Percentiles rank a stretch among this genome's conserved stretches.
Conservation (phyloP, 1,284 basidiomycete genomes). For the Apiotrichum laibachii region DNA sequence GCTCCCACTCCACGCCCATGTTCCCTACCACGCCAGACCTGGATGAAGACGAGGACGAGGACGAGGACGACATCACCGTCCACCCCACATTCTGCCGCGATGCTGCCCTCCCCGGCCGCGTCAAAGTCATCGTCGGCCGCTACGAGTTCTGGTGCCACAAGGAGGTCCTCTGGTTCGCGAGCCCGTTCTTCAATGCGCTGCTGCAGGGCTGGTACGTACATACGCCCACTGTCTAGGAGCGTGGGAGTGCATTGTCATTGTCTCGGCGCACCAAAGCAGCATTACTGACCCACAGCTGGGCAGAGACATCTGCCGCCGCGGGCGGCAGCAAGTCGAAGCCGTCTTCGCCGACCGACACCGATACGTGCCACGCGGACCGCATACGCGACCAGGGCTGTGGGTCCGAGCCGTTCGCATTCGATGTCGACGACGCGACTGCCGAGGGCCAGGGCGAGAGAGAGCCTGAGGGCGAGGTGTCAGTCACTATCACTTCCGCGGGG, state of each 20-base stretch:
- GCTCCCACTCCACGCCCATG: slow-evolving; percentile 11
- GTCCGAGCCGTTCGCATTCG: too few species aligned
- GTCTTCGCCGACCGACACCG: slow-evolving; percentile 14
- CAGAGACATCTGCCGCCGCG: slow-evolving; percentile 28
- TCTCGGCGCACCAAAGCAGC: too few species aligned
- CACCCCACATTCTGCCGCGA: slow-evolving; percentile 40
- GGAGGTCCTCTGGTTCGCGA: slow-evolving; percentile 47
- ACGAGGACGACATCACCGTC: slow-evolving; percentile 36
- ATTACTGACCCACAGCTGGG: slow-evolving; percentile 31
- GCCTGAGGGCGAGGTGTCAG: too few species aligned
- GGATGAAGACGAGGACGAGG: slow-evolving; percentile 23
- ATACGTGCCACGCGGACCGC: not conserved
- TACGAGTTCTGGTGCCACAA: slow-evolving; percentile 50
- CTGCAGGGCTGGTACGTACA: slow-evolving; percentile 41
- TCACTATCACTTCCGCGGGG: too few species aligned
- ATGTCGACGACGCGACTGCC: too few species aligned
- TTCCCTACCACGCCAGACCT: slow-evolving; percentile 3
- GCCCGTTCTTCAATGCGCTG: slow-evolving; percentile 47
- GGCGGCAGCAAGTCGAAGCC: not conserved
- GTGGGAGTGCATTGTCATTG: too few species aligned
- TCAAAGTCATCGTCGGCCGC: slow-evolving; percentile 43
- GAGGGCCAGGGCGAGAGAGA: too few species aligned
- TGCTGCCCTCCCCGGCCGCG: slow-evolving; percentile 35
- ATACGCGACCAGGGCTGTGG: not conserved
- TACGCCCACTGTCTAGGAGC: too few species aligned